Evolutionary conservation across 768 basidiomycete species (phyloP).

Genomic region (Glaciozyma martinii): DNA sequence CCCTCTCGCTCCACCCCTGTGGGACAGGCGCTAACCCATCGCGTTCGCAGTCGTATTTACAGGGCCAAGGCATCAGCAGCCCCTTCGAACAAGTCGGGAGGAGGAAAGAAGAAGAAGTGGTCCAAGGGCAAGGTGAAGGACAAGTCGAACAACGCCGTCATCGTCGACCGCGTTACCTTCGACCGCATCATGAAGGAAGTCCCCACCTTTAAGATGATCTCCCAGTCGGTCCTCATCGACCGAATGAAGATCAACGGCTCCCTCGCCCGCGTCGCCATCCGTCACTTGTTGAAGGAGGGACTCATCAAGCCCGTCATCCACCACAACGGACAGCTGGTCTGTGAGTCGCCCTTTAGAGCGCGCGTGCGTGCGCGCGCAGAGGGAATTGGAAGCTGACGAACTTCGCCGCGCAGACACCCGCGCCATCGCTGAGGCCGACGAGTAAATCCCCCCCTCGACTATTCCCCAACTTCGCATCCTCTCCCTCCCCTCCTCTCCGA

Average conservation of each 20-base stretch:
- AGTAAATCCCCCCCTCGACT: too few species aligned
- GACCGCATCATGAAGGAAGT: conserved; percentile 13
- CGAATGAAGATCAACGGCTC: conserved; percentile 94
- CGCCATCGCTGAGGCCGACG: too few species aligned
- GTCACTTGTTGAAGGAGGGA: conserved; percentile 85
- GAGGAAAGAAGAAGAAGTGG: conserved; percentile 12
- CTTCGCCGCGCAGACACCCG: too few species aligned
- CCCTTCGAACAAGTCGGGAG: not conserved
- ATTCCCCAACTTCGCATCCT: too few species aligned
- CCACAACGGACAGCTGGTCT: conserved; percentile 86
- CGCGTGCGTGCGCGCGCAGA: too few species aligned
- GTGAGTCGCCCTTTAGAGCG: too few species aligned
- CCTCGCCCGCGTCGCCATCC: conserved; percentile 56
- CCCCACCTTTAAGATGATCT: conserved; percentile 98
- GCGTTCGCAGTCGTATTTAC: too few species aligned
- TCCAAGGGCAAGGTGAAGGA: conserved; percentile 94
- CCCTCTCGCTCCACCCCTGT: too few species aligned
- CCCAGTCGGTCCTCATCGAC: conserved; percentile 95
- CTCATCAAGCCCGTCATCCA: conserved; percentile 93
- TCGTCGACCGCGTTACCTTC: conserved; percentile 71
- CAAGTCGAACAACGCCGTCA: conserved; percentile 94
- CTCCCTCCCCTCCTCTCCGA: too few species aligned
- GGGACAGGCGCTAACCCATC: too few species aligned
- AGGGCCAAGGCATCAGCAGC: conserved; percentile 2
- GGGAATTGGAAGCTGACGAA: too few species aligned